Evolutionary conservation across 1,139 yeast genomes (phyloP).

Genomic region (Candida tunisiensis): DNA sequence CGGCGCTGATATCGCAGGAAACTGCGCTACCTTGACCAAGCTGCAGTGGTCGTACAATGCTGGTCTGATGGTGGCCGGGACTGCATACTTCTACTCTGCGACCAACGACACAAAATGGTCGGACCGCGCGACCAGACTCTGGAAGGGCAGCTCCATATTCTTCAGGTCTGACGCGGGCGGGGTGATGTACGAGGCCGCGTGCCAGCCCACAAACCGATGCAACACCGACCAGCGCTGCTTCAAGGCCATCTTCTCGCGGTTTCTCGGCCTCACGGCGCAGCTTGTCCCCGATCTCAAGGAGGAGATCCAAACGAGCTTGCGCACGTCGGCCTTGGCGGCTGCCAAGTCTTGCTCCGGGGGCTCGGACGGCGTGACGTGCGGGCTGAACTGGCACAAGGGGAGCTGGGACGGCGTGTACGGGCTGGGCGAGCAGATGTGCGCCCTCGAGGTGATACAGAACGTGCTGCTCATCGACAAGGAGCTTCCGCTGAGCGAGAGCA

Average conservation of each 20-base stretch:
- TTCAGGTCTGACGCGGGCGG: constrained; percentile 29
- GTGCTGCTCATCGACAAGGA: constrained; percentile 32
- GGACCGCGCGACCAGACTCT: constrained; percentile 23
- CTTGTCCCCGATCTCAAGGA: constrained; percentile 47
- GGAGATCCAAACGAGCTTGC: constrained; percentile 32
- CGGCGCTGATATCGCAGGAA: constrained; percentile 46
- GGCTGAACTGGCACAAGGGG: constrained; percentile 50
- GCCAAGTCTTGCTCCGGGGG: constrained; percentile 77
- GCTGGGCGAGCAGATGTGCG: constrained; percentile 80
- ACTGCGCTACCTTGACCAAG: constrained; percentile 41
- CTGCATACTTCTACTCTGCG: constrained; percentile 62
- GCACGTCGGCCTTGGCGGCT: constrained; percentile 55
- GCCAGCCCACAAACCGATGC: constrained; percentile 48
- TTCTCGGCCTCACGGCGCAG: constrained; percentile 54
- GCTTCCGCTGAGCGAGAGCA: constrained; percentile 26
- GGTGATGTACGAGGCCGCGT: constrained; percentile 64
- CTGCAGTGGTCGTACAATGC: constrained; percentile 78
- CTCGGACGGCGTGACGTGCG: constrained; percentile 73
- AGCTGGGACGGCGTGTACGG: constrained; percentile 72
- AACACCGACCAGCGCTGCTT: constrained; percentile 81
- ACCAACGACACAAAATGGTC: constrained; percentile 57
- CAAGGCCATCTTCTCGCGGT: constrained; percentile 63
- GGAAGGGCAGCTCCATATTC: constrained; percentile 35
- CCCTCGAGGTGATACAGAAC: constrained; percentile 60
- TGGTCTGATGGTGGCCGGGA: constrained; percentile 61